A percentile compares a stretch with the other conserved stretches of the same genome.
phyloP scores from a whole-genome alignment of 805 yeast species.

The Starmerella geochares region DNA sequence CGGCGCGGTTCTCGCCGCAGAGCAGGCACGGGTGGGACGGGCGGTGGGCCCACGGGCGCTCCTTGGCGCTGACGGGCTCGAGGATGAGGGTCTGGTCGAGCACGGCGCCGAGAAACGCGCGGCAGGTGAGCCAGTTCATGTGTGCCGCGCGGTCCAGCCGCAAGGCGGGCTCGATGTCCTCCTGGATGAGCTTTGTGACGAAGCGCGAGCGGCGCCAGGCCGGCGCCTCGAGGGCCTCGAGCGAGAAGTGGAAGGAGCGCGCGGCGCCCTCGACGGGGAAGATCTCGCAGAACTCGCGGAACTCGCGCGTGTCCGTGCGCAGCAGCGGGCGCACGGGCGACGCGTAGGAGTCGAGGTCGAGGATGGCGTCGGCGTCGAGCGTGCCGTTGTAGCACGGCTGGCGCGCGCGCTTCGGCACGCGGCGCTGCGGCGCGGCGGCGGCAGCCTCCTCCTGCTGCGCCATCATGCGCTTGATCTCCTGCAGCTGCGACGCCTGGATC shows the following conservation, averaged over 20 bases:
- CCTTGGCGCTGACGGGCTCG: constrained; percentile 78
- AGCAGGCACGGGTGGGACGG: constrained; percentile 64
- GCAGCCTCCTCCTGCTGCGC: constrained; percentile 25
- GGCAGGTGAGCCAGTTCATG: constrained; percentile 50
- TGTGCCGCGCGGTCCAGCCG: constrained; percentile 56
- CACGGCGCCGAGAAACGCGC: constrained; percentile 53
- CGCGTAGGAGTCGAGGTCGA: constrained; percentile 24
- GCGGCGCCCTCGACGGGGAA: constrained; percentile 12
- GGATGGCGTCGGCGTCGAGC: constrained; percentile 15
- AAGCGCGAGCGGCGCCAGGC: constrained; percentile 45
- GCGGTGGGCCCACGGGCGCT: constrained; percentile 47
- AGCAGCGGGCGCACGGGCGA: constrained; percentile 27
- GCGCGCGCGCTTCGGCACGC: constrained; percentile 1
- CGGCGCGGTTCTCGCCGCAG: constrained; percentile 71
- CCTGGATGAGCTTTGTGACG: constrained; percentile 53
- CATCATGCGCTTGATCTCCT: constrained; percentile 49
- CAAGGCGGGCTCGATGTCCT: constrained; percentile 70
- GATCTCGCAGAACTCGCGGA: constrained; percentile 17
- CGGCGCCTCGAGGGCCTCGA: constrained; percentile 17
- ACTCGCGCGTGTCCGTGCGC: constrained; percentile 26
- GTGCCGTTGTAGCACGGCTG: constrained; percentile 2
- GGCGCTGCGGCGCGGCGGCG: not conserved
- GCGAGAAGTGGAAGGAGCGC: constrained; percentile 6
- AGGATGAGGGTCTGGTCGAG: constrained; percentile 72
- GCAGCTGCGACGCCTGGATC: constrained; percentile 50